These are phyloP conservation scores for Beauveria caledonica DNA, from an alignment of 2,329 filamentous ascomycete genomes.

Conservation along the genomic window DNA sequence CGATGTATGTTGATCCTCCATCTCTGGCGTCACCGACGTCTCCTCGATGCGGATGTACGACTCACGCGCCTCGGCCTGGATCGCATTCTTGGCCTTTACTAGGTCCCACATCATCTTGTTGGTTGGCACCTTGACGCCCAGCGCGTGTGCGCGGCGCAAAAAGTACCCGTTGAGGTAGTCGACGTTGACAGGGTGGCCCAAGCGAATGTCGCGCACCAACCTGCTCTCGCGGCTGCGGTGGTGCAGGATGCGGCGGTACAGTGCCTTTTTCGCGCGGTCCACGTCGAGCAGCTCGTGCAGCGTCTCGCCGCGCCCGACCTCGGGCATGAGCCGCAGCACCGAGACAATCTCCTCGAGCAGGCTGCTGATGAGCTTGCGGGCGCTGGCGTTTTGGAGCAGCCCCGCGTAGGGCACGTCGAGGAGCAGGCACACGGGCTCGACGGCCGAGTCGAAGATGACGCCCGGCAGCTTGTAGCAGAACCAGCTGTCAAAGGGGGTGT, in stretches of 20 bases:
- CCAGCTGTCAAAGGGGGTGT: conserved; percentile 42
- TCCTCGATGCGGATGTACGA: conserved; percentile 28
- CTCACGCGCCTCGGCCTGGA: conserved; percentile 24
- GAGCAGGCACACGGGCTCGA: conserved; percentile 75
- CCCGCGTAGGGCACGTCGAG: conserved; percentile 68
- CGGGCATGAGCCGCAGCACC: conserved; percentile 67
- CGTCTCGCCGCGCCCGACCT: conserved; percentile 55
- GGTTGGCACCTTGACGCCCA: conserved; percentile 63
- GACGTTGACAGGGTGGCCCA: conserved; percentile 62
- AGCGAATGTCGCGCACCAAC: conserved; percentile 59
- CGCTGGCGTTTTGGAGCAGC: conserved; percentile 57
- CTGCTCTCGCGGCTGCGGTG: conserved; percentile 47
- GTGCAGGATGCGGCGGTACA: conserved; percentile 29
- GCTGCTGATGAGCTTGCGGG: conserved; percentile 58
- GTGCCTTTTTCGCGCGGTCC: conserved; percentile 52
- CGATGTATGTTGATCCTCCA: conserved; percentile 18
- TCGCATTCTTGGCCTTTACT: conserved; percentile 59
- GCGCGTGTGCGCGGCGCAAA: conserved; percentile 58
- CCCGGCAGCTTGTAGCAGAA: conserved; percentile 70
- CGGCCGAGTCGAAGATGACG: conserved; percentile 64
- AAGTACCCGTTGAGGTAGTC: conserved; percentile 88
- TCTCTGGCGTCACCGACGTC: conserved; percentile 22
- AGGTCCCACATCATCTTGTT: conserved; percentile 67
- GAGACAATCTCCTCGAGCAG: conserved; percentile 66
- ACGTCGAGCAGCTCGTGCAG: conserved; percentile 48